These are phyloP conservation scores for Aspergillus viridinutans DNA, from an alignment of 2,329 filamentous ascomycete species.

Conservation along the genomic window DNA sequence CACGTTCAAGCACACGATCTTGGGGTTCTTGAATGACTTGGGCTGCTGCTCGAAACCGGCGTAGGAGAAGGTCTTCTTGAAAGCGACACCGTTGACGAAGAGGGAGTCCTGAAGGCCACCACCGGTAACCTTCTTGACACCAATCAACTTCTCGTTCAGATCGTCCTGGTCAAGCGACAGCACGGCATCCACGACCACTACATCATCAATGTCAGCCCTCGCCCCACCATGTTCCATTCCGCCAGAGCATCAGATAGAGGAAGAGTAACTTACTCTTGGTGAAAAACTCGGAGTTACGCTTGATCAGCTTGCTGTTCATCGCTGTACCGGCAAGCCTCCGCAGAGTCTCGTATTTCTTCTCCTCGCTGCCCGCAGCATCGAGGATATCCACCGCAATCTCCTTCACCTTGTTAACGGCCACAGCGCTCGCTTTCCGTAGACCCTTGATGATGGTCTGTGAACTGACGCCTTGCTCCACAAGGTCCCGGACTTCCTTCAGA, in stretches of 20 bases:
- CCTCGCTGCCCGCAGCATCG: slow-evolving; percentile 73
- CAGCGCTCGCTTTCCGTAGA: slow-evolving; percentile 75
- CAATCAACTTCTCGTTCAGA: slow-evolving; percentile 95
- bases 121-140: slow-evolving; percentile 96
- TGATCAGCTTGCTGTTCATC: slow-evolving; percentile 99
- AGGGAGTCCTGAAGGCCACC: slow-evolving; percentile 93
- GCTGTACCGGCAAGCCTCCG: slow-evolving; percentile 86
- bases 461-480: slow-evolving; percentile 94
- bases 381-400: slow-evolving; percentile 73
- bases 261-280: slow-evolving; percentile 68
- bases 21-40: slow-evolving; percentile 88
- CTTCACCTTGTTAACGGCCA: slow-evolving; percentile 98
- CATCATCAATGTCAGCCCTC: slow-evolving; percentile 14
- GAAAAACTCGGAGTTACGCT: slow-evolving; percentile 94
- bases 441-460: slow-evolving; percentile 98
- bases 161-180: slow-evolving; percentile 94
- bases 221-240: neutral
- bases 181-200: slow-evolving; percentile 97
- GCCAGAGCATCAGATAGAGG: neutral
- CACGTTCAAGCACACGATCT: slow-evolving; percentile 96
- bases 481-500: slow-evolving; percentile 91
- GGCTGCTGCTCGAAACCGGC: slow-evolving; percentile 99
- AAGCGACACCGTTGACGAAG: slow-evolving; percentile 96
- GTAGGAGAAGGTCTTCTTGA: slow-evolving; percentile 99
- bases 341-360: slow-evolving; percentile 83